A percentile compares a stretch with the other conserved stretches of the same genome.
Conservation (phyloP, 1,139 yeast genomes). For the Diutina mesorugosa region DNA sequence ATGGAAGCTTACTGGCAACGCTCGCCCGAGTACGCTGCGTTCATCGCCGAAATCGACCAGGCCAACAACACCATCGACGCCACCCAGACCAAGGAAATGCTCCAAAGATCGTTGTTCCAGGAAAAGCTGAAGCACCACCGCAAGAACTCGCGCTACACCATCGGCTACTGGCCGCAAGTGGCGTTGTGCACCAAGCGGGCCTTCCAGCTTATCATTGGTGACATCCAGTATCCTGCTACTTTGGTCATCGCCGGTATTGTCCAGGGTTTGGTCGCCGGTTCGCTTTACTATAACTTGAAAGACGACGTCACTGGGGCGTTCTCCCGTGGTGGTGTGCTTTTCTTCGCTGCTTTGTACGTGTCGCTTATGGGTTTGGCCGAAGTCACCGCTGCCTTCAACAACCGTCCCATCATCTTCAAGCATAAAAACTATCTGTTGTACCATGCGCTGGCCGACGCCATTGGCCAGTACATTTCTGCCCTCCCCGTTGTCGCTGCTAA, state of each 20-base stretch:
- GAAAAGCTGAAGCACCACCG: constrained; percentile 13
- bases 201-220: constrained; percentile 49
- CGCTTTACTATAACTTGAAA: constrained; percentile 58
- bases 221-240: constrained; percentile 40
- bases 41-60: constrained; percentile 25
- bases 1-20: constrained; percentile 53
- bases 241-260: constrained; percentile 47
- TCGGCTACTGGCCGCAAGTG: constrained; percentile 54
- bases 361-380: constrained; percentile 68
- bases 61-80: background rate
- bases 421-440: constrained; percentile 66
- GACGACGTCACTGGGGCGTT: constrained; percentile 38
- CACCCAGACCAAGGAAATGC: constrained; percentile 4
- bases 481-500: constrained; percentile 48
- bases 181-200: constrained; percentile 50
- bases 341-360: constrained; percentile 67
- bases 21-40: constrained; percentile 37
- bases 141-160: constrained; percentile 51
- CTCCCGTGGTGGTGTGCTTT: constrained; percentile 58
- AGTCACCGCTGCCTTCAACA: constrained; percentile 54
- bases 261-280: constrained; percentile 65
- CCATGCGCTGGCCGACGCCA: constrained; percentile 68
- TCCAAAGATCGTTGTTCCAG: constrained; percentile 5
- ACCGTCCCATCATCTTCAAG: constrained; percentile 69
- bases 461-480: constrained; percentile 57